Conservation (phyloP, 176 grass and related monocot genomes). For the Aegilops longissima region DNA sequence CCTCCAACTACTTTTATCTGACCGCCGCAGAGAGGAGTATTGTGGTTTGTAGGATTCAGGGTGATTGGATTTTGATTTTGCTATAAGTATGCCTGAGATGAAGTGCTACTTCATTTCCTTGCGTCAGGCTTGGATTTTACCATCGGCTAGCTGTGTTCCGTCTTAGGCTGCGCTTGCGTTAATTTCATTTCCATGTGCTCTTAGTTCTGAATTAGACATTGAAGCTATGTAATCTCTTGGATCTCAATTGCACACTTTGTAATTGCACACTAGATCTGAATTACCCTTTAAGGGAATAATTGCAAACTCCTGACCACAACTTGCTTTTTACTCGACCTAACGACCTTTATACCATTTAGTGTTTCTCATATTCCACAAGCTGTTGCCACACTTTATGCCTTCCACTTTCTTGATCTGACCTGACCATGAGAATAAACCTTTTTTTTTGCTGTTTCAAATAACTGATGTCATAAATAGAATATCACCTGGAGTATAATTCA, state of each 20-base stretch:
- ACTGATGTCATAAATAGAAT: background rate
- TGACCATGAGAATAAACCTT: too few species aligned
- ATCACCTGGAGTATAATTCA: too few species aligned
- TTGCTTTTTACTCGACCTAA: background rate
- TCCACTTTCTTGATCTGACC: conserved; percentile 18
- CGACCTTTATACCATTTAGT: background rate
- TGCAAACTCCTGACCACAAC: background rate
- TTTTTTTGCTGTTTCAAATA: background rate
- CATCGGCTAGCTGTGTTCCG: background rate
- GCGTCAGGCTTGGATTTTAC: background rate
- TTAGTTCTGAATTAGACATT: background rate
- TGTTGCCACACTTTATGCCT: background rate
- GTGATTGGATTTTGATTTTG: background rate
- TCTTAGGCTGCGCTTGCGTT: background rate
- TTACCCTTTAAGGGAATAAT: too few species aligned
- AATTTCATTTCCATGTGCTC: background rate
- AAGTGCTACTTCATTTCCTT: background rate
- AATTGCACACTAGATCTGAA: background rate
- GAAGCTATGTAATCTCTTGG: background rate
- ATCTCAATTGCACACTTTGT: background rate
- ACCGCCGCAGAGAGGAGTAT: background rate
- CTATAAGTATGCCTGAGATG: background rate
- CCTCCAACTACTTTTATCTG: background rate
- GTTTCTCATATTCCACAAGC: background rate
- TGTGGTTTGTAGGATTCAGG: background rate